Conservation (phyloP, 1,284 basidiomycete genomes). For the Cryptococcus sp. region DNA sequence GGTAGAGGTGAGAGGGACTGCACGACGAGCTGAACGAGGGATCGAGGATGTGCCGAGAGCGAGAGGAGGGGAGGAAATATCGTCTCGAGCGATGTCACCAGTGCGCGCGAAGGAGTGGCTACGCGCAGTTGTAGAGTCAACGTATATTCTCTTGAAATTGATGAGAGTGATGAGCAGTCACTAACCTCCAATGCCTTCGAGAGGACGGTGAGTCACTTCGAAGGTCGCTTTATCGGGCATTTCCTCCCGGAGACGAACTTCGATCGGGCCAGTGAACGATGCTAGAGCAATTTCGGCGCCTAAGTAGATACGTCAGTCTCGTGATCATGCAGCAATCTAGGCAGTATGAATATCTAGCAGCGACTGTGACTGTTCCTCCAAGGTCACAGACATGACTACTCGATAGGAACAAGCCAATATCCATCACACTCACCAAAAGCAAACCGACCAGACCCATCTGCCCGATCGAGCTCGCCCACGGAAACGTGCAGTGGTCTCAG, state of each 20-base stretch:
- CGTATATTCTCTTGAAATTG: background rate
- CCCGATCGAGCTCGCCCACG: slow-evolving; percentile 43
- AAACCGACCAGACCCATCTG: slow-evolving; percentile 51
- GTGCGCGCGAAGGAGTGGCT: slow-evolving; percentile 52
- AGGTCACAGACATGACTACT: too few relatives aligned
- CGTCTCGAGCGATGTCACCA: slow-evolving; percentile 43
- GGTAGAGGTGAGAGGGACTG: slow-evolving; percentile 57
- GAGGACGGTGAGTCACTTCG: slow-evolving; percentile 57
- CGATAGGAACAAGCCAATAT: too few relatives aligned
- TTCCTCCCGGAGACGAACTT: slow-evolving; percentile 59
- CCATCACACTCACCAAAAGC: slow-evolving; percentile 43
- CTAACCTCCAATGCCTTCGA: slow-evolving; percentile 55
- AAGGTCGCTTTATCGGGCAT: slow-evolving; percentile 57
- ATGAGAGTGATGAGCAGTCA: background rate
- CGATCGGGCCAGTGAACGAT: slow-evolving; percentile 57
- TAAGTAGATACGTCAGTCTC: slow-evolving; percentile 20
- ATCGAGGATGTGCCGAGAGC: slow-evolving; percentile 57
- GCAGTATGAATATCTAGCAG: too few relatives aligned
- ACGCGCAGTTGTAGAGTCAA: background rate
- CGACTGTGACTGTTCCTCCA: too few relatives aligned
- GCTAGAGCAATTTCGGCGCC: slow-evolving; percentile 53
- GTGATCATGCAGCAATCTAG: too few relatives aligned
- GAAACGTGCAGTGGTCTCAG: slow-evolving; percentile 30
- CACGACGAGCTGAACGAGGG: slow-evolving; percentile 66
- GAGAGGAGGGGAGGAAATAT: slow-evolving; percentile 54